Conservation (phyloP, 306 rosid species). For the Betula pendula region DNA sequence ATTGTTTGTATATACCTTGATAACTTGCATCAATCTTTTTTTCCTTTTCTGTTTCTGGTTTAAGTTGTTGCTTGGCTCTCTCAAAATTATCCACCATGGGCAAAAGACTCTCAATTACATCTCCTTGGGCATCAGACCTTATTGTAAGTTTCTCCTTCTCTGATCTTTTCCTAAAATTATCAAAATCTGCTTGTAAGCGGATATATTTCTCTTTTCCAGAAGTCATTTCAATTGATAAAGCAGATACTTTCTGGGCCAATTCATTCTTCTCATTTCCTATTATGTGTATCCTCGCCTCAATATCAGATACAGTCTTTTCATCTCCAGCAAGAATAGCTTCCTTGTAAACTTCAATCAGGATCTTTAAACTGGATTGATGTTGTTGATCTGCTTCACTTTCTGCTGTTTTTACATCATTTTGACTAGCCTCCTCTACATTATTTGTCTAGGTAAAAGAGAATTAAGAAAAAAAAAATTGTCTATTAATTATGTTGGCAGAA, state of each 20-base stretch:
- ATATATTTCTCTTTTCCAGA: constrained; percentile 65
- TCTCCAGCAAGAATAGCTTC: constrained; percentile 63
- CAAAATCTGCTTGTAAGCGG: constrained; percentile 92
- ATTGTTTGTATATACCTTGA: constrained; percentile 93
- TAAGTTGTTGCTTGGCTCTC: constrained; percentile 66
- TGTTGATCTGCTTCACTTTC: constrained; percentile 33
- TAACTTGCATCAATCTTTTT: constrained; percentile 78
- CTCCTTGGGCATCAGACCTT: constrained; percentile 63
- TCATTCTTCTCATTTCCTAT: constrained; percentile 47
- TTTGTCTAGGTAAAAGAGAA: constrained; percentile 34
- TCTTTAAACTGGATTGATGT: constrained; percentile 36
- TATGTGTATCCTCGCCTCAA: constrained; percentile 49
- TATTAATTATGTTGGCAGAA: constrained; percentile 8
- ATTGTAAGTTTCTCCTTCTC: constrained; percentile 63
- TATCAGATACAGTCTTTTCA: constrained; percentile 35
- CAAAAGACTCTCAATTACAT: constrained; percentile 69
- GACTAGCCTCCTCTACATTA: constrained; percentile 38
- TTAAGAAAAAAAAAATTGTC: not conserved
- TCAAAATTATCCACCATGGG: constrained; percentile 88
- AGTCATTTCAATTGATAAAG: constrained; percentile 52
- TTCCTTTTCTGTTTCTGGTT: constrained; percentile 72
- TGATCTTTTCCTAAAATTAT: constrained; percentile 74
- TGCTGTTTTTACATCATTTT: constrained; percentile 26
- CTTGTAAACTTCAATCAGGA: constrained; percentile 64
- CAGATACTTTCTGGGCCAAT: constrained; percentile 50